Evolutionary conservation across 2,329 filamentous ascomycete species (phyloP), one percentile per base, ranked within the genome.

Genomic region (Neoscytalidium dimidiatum): DNA sequence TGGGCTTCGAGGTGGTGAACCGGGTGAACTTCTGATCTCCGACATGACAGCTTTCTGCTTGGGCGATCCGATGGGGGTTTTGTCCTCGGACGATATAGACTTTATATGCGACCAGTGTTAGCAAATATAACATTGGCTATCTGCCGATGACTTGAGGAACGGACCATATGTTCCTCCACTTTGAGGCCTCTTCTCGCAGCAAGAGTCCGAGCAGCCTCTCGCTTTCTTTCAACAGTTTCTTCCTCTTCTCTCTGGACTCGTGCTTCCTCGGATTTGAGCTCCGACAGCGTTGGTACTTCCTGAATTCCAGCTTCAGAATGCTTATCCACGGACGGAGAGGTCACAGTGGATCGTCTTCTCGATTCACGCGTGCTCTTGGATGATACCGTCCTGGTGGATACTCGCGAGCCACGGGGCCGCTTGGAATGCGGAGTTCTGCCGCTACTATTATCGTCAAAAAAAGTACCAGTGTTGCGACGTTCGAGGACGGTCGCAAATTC

Each of bases 401-500:
- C 68, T 53, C 81, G 81, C 31, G 83, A 84, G 0, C 77, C 80
- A 8, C 81, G 81, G 17, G 81, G 77, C 14, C 79, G 69, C 66
- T 80, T 81, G 35, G 72, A 71, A 14, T 71, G 71, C 11, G 71
- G 67, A 9, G 79, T 88, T 68, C 85, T 90, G 51, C 84, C 86
- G 71, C 90, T 93, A 69, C 89, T 89, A 51, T 86, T 85, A 71
- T 92, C 90, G 64, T 95, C 92, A 17, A 81, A 81, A 46, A 80
- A 81, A 31, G 81, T 75, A 3, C 79, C 80, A 1, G 85, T 87
- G n/a, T 84, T 85, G 31, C 90, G 87, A 61, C 90, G 86, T 66
- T 93, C 89, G 67, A 97, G 83, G 3, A 89, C 88, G 75, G 96
- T 89, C 2, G 93, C 92, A 71, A 98, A 96, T 73, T 97, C 94